Base-by-base conservation (phyloP, 2,329 filamentous ascomycete species). In the Aspergillus sp. region DNA sequence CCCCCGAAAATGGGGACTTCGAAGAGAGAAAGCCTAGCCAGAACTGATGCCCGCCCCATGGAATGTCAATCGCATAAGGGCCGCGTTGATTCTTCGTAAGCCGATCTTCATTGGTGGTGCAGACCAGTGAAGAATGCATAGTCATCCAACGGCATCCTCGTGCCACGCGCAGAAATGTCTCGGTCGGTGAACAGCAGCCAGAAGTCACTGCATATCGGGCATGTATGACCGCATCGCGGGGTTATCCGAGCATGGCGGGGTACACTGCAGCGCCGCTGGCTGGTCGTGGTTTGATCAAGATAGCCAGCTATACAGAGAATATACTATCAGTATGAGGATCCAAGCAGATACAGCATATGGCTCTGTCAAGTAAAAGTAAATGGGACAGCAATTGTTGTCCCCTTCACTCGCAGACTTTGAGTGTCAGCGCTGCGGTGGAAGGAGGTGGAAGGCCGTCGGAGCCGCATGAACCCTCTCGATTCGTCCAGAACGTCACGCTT, bases 391-490 rank as follows among this genome's bases (percentile, higher is more conserved):
- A 32, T 54, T 54, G 32, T 13, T 32, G 52, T 23, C 8, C 23
- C 25, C 23, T 8, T 49, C 6, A 3, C 44, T 5, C n/a, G 15
- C 21, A 15, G 17, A 30, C 17, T 19, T 3, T 3, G n/a, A 44
- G 30, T 54, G 55, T 58, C 30, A 39, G 49, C 50, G 36, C 21
- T 25, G 59, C 30, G 42, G 57, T 65, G 61, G 65, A 67, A 68
- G 47, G 51, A 57, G 59, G 59, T 66, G 62, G 71, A 73, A 71
- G 32, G 59, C 54, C 32, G 59, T 69, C 62, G 71, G 61, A 54
- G 57, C 44, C 62, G 54, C 65, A 53, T 64, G 71, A 73, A 72
- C 61, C 68, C 53, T 68, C 69, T 63, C 59, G 65, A 66, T 59
- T 53, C 50, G 48, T 56, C 60, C 36, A 57, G 55, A 62, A 63